phyloP scores from a whole-genome alignment of 192 early-diverging fungal genomes.

The Umbelopsis sp. region DNA sequence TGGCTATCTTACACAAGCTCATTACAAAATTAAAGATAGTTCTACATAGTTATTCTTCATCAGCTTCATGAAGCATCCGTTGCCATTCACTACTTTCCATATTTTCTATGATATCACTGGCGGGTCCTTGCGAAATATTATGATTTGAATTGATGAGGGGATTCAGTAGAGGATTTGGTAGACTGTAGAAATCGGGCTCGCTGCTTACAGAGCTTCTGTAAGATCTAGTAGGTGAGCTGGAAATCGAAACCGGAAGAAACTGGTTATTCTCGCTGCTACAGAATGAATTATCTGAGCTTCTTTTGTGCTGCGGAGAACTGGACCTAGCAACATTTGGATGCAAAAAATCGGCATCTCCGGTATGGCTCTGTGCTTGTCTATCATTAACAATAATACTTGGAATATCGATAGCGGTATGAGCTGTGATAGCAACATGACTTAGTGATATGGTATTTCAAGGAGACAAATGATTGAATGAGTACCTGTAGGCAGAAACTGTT shows the following conservation, averaged over 20 bases:
- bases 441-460: neutral
- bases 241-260: neutral
- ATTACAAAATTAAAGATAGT: too few relatives aligned
- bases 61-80: neutral
- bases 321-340: neutral
- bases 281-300: neutral
- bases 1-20: too few relatives aligned
- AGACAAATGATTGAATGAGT: neutral
- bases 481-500: neutral
- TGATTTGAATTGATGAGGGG: neutral
- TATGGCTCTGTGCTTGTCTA: neutral
- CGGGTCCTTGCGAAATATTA: neutral
- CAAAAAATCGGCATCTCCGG: neutral
- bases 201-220: neutral
- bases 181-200: neutral
- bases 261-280: neutral
- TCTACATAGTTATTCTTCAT: neutral
- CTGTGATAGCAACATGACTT: neutral
- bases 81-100: conserved; percentile 9
- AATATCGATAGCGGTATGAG: neutral
- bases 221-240: neutral
- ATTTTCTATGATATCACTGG: neutral
- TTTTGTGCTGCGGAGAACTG: neutral
- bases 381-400: neutral
- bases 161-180: neutral